Conservation (phyloP, 176 grass and related monocot species). For the Carex cristatella region DNA sequence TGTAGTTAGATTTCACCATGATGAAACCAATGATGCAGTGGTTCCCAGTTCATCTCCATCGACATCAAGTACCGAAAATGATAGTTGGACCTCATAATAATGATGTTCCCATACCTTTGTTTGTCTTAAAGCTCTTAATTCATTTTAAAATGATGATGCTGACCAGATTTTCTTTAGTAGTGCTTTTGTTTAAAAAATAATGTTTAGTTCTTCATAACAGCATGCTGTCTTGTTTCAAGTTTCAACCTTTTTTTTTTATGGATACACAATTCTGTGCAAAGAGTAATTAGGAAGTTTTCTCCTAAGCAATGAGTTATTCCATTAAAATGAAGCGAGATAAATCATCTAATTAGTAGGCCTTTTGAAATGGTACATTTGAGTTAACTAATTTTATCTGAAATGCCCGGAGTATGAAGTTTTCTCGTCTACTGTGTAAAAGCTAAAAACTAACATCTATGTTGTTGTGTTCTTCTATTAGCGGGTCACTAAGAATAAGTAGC, state of each 20-base stretch:
- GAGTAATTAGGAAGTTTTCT: background rate
- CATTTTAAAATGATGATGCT: background rate
- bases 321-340: background rate
- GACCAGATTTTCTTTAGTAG: background rate
- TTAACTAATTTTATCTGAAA: background rate
- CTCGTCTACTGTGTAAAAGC: too few species aligned
- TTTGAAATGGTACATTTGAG: background rate
- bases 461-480: background rate
- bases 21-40: conserved; percentile 23
- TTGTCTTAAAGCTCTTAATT: background rate
- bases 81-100: background rate
- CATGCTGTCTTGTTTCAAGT: background rate
- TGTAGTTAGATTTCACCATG: conserved; percentile 51
- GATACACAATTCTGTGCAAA: background rate
- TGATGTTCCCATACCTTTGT: background rate
- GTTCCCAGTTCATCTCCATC: conserved; percentile 7
- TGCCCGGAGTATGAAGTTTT: too few species aligned
- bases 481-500: too few species aligned
- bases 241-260: background rate
- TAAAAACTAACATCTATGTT: too few species aligned
- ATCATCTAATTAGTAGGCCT: background rate
- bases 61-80: background rate
- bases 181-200: background rate
- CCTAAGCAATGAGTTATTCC: background rate
- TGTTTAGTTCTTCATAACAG: background rate